Percentiles rank a stretch among this genome's conserved stretches.
These are phyloP conservation scores for Earliella scabrosa DNA, from an alignment of 1,284 basidiomycete species.

Conservation along the genomic window DNA sequence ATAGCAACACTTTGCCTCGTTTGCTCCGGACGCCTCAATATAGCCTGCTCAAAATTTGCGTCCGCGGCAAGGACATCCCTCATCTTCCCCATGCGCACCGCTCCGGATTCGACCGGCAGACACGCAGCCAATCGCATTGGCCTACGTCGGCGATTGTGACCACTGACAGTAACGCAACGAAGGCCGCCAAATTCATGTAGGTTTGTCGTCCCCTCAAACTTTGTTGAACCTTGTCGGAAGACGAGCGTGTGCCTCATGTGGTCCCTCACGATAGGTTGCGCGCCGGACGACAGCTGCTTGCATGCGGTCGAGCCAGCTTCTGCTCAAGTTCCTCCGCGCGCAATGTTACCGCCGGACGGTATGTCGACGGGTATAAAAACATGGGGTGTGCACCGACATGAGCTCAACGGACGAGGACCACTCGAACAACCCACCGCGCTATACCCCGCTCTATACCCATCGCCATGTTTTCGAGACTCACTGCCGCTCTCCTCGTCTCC, in stretches of 20 bases:
- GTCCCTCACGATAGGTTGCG: not conserved
- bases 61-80: not conserved
- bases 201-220: constrained; percentile 3
- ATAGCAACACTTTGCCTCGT: constrained; percentile 3
- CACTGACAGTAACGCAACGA: no score
- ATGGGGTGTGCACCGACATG: not conserved
- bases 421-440: not conserved
- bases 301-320: constrained; percentile 8
- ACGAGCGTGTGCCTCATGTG: constrained; percentile 11
- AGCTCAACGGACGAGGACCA: not conserved
- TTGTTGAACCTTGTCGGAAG: not conserved
- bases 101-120: not conserved
- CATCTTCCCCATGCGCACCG: not conserved
- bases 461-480: constrained; percentile 10
- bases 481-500: constrained; percentile 6
- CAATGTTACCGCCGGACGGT: not conserved
- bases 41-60: not conserved
- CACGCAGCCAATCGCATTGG: not conserved
- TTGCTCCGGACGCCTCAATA: not conserved
- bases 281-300: not conserved
- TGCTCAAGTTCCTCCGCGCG: not conserved
- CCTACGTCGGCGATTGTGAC: not conserved
- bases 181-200: not conserved
- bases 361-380: constrained; percentile 7
- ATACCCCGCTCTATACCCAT: not conserved